phyloP scores from a whole-genome alignment of 2,329 filamentous ascomycete species.

The Trichoderma pleuroti region DNA sequence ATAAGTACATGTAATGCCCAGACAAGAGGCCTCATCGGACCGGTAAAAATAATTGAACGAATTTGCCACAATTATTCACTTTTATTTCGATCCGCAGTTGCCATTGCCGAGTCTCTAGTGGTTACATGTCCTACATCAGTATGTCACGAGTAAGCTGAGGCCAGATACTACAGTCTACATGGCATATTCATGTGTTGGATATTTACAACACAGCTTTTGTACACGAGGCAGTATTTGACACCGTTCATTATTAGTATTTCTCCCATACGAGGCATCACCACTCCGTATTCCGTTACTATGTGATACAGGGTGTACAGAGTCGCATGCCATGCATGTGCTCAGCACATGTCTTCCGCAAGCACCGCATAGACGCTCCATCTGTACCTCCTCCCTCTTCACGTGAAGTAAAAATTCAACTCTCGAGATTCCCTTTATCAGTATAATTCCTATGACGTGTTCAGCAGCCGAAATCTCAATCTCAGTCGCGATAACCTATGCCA shows the following conservation, averaged over 20 bases:
- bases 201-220: neutral
- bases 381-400: neutral
- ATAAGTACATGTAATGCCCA: neutral
- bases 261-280: neutral
- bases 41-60: neutral
- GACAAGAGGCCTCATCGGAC: neutral
- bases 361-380: neutral
- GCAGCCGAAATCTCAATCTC: neutral
- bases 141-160: neutral
- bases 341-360: neutral
- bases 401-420: neutral
- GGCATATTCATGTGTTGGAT: neutral
- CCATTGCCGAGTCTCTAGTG: neutral
- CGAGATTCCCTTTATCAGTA: neutral
- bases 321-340: neutral
- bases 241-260: neutral
- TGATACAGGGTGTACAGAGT: neutral
- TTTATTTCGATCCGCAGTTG: neutral
- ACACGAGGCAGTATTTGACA: neutral
- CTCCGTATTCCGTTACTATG: neutral
- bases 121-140: no score
- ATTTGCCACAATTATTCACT: neutral
- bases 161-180: no score
- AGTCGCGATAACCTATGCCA: neutral
- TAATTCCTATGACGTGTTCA: neutral